phyloP scores from a whole-genome alignment of 371 early-diverging fungal genomes.

The Mucor racemosus region DNA sequence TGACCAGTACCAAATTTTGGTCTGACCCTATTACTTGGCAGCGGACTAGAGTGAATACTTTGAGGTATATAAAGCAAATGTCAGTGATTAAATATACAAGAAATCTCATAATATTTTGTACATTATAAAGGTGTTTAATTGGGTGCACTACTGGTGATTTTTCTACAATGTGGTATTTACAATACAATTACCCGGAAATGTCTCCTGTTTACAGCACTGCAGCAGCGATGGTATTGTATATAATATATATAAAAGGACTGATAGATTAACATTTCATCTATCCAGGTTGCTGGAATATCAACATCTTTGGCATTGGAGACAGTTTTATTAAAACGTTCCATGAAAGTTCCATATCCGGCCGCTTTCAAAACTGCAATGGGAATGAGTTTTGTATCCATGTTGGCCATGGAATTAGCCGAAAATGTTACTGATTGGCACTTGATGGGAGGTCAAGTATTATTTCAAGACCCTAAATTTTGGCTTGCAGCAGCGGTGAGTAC shows the following conservation, averaged over 20 bases:
- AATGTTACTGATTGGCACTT: conserved; percentile 58
- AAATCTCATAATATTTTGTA: too few relatives aligned
- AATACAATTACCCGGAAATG: conserved; percentile 44
- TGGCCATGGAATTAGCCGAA: conserved; percentile 61
- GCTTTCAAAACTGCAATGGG: conserved; percentile 63
- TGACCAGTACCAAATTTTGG: conserved; percentile 45
- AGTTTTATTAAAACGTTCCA: conserved; percentile 43
- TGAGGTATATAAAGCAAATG: conserved; percentile 29
- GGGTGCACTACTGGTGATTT: conserved; percentile 62
- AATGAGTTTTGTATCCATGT: conserved; percentile 64
- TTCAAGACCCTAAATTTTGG: conserved; percentile 57
- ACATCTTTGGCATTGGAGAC: conserved; percentile 60
- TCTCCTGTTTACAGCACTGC: conserved; percentile 45
- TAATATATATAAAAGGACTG: neutral
- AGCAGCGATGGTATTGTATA: conserved; percentile 48
- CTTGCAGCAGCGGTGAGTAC: conserved; percentile 46
- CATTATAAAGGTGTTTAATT: conserved; percentile 44
- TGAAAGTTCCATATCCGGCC: conserved; percentile 38
- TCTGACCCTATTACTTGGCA: conserved; percentile 53
- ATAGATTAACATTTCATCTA: too few relatives aligned
- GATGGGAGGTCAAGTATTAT: conserved; percentile 55
- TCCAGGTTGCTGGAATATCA: conserved; percentile 50
- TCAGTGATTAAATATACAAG: too few relatives aligned
- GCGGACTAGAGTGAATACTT: conserved; percentile 51
- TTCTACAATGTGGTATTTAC: conserved; percentile 57